A percentile compares a stretch with the other conserved stretches of the same genome.
Conservation (phyloP, 2,329 filamentous ascomycete genomes). For the Paraphoma chrysanthemicola region DNA sequence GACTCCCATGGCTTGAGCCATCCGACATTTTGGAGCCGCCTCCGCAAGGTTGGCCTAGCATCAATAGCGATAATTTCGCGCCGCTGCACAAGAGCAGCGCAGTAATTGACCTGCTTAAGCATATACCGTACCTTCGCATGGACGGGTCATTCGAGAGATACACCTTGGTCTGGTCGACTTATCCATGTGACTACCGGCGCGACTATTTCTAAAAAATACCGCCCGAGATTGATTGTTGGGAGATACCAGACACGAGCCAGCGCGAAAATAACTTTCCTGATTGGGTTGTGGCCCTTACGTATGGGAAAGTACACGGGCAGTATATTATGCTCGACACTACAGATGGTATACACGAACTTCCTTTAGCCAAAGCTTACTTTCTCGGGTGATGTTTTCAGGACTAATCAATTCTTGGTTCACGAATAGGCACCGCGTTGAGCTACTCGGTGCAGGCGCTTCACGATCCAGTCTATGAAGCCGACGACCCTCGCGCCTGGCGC, state of each 20-base stretch:
- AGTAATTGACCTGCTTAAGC: background rate
- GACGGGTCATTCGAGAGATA: background rate
- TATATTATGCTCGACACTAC: background rate
- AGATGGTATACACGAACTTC: background rate
- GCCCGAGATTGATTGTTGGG: background rate
- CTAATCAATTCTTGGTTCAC: background rate
- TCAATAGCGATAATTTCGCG: background rate
- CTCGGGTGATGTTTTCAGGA: background rate
- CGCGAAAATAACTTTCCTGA: background rate
- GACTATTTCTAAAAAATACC: background rate
- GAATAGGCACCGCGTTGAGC: background rate
- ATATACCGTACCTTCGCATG: background rate
- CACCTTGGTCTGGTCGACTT: slow-evolving; percentile 1
- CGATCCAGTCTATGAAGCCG: slow-evolving; percentile 1
- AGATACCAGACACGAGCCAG: background rate
- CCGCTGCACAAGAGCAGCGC: background rate
- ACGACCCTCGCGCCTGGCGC: slow-evolving; percentile 1
- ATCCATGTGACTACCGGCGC: background rate
- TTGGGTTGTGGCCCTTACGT: background rate
- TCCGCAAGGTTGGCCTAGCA: background rate
- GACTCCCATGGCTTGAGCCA: background rate
- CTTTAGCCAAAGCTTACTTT: background rate
- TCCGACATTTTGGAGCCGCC: background rate
- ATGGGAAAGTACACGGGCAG: slow-evolving; percentile 1
- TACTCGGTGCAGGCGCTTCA: background rate